These are phyloP conservation scores for Kodamaea alishanica DNA, from an alignment of 1,139 yeast species.

Conservation along the genomic window DNA sequence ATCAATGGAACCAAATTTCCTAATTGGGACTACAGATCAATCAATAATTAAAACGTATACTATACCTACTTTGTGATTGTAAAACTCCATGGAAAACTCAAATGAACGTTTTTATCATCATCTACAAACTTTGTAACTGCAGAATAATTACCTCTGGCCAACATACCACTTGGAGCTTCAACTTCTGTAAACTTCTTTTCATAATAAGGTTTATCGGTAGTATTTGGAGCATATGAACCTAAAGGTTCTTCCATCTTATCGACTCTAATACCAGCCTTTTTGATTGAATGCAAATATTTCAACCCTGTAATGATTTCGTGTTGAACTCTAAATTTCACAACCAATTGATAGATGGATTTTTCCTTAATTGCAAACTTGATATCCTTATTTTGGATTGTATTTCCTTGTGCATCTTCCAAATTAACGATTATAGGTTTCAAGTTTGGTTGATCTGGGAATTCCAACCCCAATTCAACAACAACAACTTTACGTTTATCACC, in stretches of 20 bases:
- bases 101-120: constrained; percentile 76
- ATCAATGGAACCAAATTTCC: no score
- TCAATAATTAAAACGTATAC: no score
- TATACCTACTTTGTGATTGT: constrained; percentile 56
- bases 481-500: constrained; percentile 79
- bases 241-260: constrained; percentile 85
- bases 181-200: constrained; percentile 77
- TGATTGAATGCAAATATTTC: constrained; percentile 78
- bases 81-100: constrained; percentile 82
- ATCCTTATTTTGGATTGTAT: constrained; percentile 46
- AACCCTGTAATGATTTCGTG: constrained; percentile 90
- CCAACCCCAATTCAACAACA: constrained; percentile 68
- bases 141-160: constrained; percentile 83
- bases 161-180: constrained; percentile 87
- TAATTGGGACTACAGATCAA: no score
- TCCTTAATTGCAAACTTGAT: constrained; percentile 75
- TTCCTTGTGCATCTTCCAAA: constrained; percentile 53
- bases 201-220: constrained; percentile 77
- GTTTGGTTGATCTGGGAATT: constrained; percentile 55
- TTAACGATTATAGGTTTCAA: constrained; percentile 62
- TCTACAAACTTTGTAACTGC: constrained; percentile 83
- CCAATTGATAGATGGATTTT: constrained; percentile 67
- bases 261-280: constrained; percentile 82
- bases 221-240: constrained; percentile 89
- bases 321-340: constrained; percentile 78